These are phyloP conservation scores for Tricholoma sp. DNA, from an alignment of 768 basidiomycete species.

Conservation along the genomic window DNA sequence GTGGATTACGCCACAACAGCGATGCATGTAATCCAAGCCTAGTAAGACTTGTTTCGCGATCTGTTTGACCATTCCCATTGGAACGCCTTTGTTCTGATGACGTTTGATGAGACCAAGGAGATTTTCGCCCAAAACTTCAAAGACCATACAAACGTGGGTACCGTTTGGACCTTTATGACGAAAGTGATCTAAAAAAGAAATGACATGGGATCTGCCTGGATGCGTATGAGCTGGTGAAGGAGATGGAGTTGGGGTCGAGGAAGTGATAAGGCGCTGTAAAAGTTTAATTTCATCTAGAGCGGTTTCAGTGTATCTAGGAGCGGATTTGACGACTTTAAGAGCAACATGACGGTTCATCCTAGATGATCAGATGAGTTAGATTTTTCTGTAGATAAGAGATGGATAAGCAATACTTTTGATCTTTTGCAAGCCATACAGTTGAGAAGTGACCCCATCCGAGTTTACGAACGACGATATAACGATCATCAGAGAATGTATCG, in stretches of 20 bases:
- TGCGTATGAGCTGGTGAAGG: constrained; percentile 65
- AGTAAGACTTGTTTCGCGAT: constrained; percentile 96
- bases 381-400: background rate
- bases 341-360: constrained; percentile 97
- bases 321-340: constrained; percentile 98
- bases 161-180: constrained; percentile 96
- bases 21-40: constrained; percentile 97
- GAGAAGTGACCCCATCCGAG: constrained; percentile 96
- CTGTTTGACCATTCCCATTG: constrained; percentile 87
- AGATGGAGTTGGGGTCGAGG: constrained; percentile 51
- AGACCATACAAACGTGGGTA: constrained; percentile 98
- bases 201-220: constrained; percentile 89
- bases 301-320: constrained; percentile 94
- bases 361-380: constrained; percentile 10
- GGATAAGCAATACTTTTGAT: constrained; percentile 59
- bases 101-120: constrained; percentile 94
- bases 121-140: constrained; percentile 97
- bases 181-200: constrained; percentile 97
- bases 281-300: constrained; percentile 99
- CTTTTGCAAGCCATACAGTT: constrained; percentile 87
- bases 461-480: constrained; percentile 91
- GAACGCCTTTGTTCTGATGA: constrained; percentile 97
- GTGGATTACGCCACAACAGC: constrained; percentile 95
- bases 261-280: constrained; percentile 89
- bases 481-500: constrained; percentile 79